phyloP scores from a whole-genome alignment of 2,329 filamentous ascomycete species.

The Fusarium sp. region DNA sequence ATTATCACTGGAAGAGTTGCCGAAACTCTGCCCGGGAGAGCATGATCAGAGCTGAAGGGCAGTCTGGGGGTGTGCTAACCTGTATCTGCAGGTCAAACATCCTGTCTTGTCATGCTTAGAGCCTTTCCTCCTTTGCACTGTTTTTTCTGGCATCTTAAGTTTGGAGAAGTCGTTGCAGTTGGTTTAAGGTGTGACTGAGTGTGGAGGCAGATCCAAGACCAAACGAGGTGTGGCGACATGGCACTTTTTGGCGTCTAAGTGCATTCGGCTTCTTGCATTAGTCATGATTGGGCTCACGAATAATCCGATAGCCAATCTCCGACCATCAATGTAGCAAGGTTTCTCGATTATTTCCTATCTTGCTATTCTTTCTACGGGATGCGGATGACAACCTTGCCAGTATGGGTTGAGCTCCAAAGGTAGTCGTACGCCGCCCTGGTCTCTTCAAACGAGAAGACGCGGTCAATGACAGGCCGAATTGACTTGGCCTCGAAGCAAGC shows the following conservation, averaged over 20 bases:
- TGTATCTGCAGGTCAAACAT: background rate
- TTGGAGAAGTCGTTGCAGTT: background rate
- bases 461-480: slow-evolving; percentile 19
- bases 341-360: background rate
- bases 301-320: background rate
- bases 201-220: background rate
- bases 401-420: slow-evolving; percentile 24
- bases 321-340: background rate
- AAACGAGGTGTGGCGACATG: background rate
- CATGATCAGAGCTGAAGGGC: background rate
- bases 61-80: background rate
- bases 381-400: slow-evolving; percentile 19
- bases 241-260: background rate
- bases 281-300: background rate
- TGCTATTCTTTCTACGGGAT: background rate
- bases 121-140: background rate
- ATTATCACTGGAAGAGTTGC: background rate
- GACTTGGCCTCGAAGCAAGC: slow-evolving; percentile 21
- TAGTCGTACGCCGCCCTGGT: slow-evolving; percentile 16
- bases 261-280: background rate
- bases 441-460: slow-evolving; percentile 8
- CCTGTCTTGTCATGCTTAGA: background rate
- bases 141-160: background rate
- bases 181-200: background rate
- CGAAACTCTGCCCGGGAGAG: background rate